Base-by-base conservation (phyloP, 176 grass and related monocot genomes). In the Raddia guianensis region DNA sequence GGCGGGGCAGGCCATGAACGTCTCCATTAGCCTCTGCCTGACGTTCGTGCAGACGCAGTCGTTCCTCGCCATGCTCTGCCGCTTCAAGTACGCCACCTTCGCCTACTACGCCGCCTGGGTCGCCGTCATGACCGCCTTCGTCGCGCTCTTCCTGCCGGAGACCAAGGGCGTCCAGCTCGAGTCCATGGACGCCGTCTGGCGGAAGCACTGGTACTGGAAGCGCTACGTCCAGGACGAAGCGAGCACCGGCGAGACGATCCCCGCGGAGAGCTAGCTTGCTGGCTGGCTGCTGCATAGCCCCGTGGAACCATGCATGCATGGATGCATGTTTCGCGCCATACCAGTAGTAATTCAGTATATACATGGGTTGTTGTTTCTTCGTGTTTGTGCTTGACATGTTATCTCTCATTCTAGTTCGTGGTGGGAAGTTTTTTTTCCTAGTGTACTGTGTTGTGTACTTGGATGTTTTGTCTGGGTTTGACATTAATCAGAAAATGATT, bases 41-140 rank as follows among this genome's bases (percentile, higher is more conserved):
- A 97, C 87, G 40, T 97, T 94, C 87, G 78, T 94, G 57, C 89
- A 94, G 81, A 87, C 89, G 81, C 91, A 97, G 77, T 52, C 82
- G 46, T 97, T 94, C 82, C 89, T 97, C n/a, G 18, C 91, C 72
- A 94, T 94, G 91, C 80, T 97, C 69, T 97, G 94, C 85, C 19
- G 57, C 54, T 89, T 97, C 83, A 97, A 94, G 76, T 86, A 77
- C 19, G 91, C 61, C 47, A 86, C 80, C 20, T 97, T 97, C 57
- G 82, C 85, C 2, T 97, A 74, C 88, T 97, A 86, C 75, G 94
- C 89, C 0, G 87, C 68, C 34, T 97, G 94, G 87, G 85, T 92
- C 53, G 72, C 33, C 12, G 59, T 97, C 52, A 94, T 97, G 91
- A 97, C 91, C 13, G 69, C 60, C 27, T 94, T 97, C 86, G 79